Base-by-base conservation (phyloP, 2,329 filamentous ascomycete species). In the Alternaria angustiovoidea region DNA sequence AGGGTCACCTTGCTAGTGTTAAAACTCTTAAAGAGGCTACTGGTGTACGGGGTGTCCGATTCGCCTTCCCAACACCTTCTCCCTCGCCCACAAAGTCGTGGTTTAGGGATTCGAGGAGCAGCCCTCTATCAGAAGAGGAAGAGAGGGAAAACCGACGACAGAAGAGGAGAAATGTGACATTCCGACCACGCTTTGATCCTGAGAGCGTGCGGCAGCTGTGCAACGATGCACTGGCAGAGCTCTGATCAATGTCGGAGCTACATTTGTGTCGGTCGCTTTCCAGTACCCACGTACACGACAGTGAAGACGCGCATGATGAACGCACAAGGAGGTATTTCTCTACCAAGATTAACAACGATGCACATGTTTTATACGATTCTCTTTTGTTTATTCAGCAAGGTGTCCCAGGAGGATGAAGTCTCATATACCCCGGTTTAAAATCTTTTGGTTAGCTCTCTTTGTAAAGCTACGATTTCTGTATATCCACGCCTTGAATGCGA, bases 151-250 rank as follows among this genome's bases (percentile, higher is more conserved):
- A 44, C 14, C 34, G 66, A 20, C 61, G 68, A 12, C 51, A 60
- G 55, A 53, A 41, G 8, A 64, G 73, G 51, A 70, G 57, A 58
- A 58, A 38, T 2, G 47, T 68, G 34, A 53, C 8, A 26, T 75
- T 70, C 38, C 73, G 74, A 7, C 67, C 69, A 36, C 63, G 74
- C 14, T 78, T 77, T 54, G 71, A 78, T 44, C 71, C 75, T 4
- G 51, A 57, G 51, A 67, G 65, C 24, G 64, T 73, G 41, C 65
- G 57, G 49, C 58, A 62, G 49, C 53, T 77, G 47, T 78, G 75
- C 49, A 57, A 52, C 8, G 73, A 77, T 39, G 74, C 70, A 30
- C 65, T 77, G 46, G 63, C 65, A 16, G 74, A 77, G 63, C 61
- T 77, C 28, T 66, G 24, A 14, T 51, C 28, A 42, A 30, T 7